Conservation (phyloP, 139 green algal genomes). For the Tetratostichococcus sp. region DNA sequence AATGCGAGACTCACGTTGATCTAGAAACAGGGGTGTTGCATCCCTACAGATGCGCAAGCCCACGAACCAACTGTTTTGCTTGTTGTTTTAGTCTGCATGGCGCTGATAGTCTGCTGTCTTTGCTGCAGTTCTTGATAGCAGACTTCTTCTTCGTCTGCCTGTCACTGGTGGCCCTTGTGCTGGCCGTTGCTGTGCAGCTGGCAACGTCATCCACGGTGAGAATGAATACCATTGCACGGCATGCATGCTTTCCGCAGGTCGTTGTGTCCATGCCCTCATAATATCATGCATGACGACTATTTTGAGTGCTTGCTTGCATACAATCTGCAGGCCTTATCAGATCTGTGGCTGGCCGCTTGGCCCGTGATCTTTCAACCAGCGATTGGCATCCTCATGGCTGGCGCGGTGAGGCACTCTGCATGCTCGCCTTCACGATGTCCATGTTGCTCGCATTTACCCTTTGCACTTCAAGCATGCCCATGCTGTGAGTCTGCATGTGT, state of each 20-base stretch:
- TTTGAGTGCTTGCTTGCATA: neutral
- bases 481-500: neutral
- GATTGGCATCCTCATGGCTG: slow-evolving; percentile 80
- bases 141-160: slow-evolving; percentile 85
- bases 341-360: slow-evolving; percentile 75
- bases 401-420: slow-evolving; percentile 44
- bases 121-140: slow-evolving; percentile 70
- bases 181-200: slow-evolving; percentile 43
- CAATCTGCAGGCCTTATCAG: slow-evolving; percentile 40
- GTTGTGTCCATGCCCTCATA: neutral
- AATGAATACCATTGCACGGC: neutral
- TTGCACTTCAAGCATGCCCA: neutral
- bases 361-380: slow-evolving; percentile 77
- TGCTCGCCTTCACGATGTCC: too few relatives aligned
- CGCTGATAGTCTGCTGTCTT: too few relatives aligned
- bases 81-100: too few relatives aligned
- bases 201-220: slow-evolving; percentile 31
- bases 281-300: neutral
- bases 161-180: slow-evolving; percentile 63
- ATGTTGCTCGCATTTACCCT: too few relatives aligned
- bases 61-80: too few relatives aligned
- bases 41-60: too few relatives aligned
- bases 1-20: neutral
- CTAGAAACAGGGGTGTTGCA: too few relatives aligned
- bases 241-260: neutral